Base-by-base conservation (phyloP, 139 green algal genomes). In the Chlorella sorokiniana region DNA sequence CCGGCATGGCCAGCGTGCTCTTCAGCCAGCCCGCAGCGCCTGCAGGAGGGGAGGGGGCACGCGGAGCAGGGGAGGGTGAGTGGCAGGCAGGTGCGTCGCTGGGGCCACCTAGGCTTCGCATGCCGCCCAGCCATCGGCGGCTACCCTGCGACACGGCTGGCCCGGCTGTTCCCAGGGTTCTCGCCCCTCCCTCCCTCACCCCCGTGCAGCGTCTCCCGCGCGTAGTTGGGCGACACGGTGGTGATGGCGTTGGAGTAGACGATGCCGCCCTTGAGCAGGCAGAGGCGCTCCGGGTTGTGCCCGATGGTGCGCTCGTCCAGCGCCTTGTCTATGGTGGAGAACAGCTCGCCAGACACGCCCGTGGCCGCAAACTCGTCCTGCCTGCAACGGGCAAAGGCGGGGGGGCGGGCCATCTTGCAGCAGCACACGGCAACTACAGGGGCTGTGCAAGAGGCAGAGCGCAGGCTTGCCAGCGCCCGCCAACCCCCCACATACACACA, bases 241-340 rank as follows among this genome's bases (percentile, higher is more conserved):
- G 94, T 98, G 18, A 99, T 91, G 0, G 78, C 86, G 79, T 97
- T 98, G 82, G 81, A 90, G 87, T 98, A 99, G 9, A 98, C 90
- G 71, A 98, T 94, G 70, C 91, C 95, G 3, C 94, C 95, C 88
- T 98, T 99, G 83, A 99, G 91, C 69, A 99, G 88, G 86, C 91
- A 97, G 37, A 98, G 89, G 6, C 96, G 87, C 90, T 98, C 95
- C 0, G 96, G 96, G 89, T 99, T 99, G 94, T 99, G 96, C 0
- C 96, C 95, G 23, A 98, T 97, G 29, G 96, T 99, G 38, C 96
- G 88, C 88, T 98, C 95, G 76, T 99, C 96, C 84, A 99, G 90
- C 6, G 96, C 96, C 78, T 95, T 94, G 79, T 98, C 93, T 8
- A 95, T 83, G 37, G 75, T 86, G 23, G 90, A 90, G 90, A 96